phyloP scores from a whole-genome alignment of 352 stramenopile species.

The Pythium aristosporum region DNA sequence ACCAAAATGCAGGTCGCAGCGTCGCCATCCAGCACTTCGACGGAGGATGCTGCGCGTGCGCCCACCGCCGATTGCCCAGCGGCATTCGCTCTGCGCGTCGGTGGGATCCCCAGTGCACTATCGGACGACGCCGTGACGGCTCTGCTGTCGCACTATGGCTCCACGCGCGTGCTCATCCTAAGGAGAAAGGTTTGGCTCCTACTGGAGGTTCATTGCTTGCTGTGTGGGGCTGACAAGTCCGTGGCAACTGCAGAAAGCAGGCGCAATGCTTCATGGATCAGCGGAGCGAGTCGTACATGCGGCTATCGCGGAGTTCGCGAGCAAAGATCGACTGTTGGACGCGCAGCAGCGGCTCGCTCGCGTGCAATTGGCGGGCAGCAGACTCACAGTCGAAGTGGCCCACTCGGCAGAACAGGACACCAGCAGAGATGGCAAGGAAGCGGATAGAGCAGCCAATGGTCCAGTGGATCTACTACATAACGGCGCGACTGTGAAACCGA shows the following conservation, averaged over 20 bases:
- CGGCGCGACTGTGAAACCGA: not conserved
- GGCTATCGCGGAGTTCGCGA: constrained; percentile 50
- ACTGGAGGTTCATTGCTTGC: not conserved
- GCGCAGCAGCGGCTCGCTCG: constrained; percentile 43
- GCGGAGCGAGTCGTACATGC: constrained; percentile 33
- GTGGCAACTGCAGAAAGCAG: constrained; percentile 28
- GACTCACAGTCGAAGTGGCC: constrained; percentile 24
- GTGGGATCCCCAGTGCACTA: constrained; percentile 56
- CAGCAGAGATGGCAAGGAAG: not conserved
- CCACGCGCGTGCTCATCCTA: constrained; percentile 44
- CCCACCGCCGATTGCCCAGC: not conserved
- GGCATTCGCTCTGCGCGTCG: constrained; percentile 41
- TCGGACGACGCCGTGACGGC: constrained; percentile 53
- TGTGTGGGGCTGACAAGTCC: not conserved
- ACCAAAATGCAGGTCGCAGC: not conserved
- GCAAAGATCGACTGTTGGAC: constrained; percentile 29
- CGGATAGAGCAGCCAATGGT: not conserved
- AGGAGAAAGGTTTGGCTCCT: constrained; percentile 26
- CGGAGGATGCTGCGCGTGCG: not conserved
- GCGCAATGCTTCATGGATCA: constrained; percentile 5
- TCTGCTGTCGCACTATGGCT: constrained; percentile 63
- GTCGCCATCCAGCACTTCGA: not conserved
- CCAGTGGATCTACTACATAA: not conserved
- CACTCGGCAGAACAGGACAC: not conserved
- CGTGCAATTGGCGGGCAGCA: constrained; percentile 56